Conservation (phyloP, 768 basidiomycete genomes). For the Agrocybe chaxingu region DNA sequence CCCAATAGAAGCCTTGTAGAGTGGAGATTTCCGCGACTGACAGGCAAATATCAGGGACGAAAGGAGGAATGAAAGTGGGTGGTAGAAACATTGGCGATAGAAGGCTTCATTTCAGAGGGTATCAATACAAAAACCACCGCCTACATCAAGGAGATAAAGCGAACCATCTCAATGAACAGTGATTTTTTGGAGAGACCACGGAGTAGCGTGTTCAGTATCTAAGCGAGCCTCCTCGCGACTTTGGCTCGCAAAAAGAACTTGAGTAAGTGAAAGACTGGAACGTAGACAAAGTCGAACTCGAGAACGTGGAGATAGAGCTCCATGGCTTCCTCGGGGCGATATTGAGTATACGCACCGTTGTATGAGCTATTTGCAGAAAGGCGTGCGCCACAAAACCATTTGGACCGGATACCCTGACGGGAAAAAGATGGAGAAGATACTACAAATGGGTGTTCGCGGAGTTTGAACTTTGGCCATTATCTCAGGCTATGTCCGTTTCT, state of each 20-base stretch:
- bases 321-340: constrained; percentile 24
- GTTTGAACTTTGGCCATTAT: constrained; percentile 18
- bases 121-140: not conserved
- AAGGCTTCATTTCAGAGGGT: not conserved
- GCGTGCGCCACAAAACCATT: constrained; percentile 35
- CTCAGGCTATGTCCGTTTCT: constrained; percentile 11
- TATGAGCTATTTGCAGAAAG: constrained; percentile 22
- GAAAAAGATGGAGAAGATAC: constrained; percentile 15
- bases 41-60: too few species aligned
- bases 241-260: too few species aligned
- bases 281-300: too few species aligned
- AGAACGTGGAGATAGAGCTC: constrained; percentile 10
- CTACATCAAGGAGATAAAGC: too few species aligned
- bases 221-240: too few species aligned
- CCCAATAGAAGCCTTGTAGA: too few species aligned
- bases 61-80: too few species aligned
- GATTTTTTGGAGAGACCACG: too few species aligned
- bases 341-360: constrained; percentile 13
- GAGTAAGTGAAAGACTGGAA: too few species aligned
- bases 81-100: not conserved
- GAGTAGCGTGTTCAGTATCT: too few species aligned
- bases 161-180: too few species aligned
- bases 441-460: constrained; percentile 22
- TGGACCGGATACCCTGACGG: constrained; percentile 17
- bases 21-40: too few species aligned